phyloP scores from a whole-genome alignment of 1,139 yeast species.

The Torulaspora pretoriensis region DNA sequence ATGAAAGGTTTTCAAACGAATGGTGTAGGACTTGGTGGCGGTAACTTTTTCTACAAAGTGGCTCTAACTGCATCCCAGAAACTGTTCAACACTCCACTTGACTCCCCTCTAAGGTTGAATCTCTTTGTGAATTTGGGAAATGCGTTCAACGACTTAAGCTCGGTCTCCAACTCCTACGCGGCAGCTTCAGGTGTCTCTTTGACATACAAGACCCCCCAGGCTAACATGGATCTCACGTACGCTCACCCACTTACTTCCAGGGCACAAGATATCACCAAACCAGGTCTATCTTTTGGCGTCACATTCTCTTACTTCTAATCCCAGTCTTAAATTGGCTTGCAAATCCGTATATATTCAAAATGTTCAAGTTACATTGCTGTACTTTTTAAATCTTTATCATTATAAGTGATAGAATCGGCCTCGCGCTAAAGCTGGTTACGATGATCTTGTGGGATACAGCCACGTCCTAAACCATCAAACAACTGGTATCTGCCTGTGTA shows the following conservation, averaged over 20 bases:
- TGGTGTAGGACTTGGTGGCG: slow-evolving; percentile 68
- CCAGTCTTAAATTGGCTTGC: neutral
- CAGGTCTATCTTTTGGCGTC: slow-evolving; percentile 36
- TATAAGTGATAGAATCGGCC: neutral
- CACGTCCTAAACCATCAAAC: neutral
- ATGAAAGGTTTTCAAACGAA: slow-evolving; percentile 70
- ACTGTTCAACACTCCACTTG: slow-evolving; percentile 28
- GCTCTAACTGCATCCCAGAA: slow-evolving; percentile 33
- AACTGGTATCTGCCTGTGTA: slow-evolving; percentile 7
- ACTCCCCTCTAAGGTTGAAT: slow-evolving; percentile 35
- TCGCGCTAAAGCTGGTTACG: neutral
- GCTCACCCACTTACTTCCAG: slow-evolving; percentile 35
- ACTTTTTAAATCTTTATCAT: neutral
- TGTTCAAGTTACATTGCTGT: neutral
- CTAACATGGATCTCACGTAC: slow-evolving; percentile 35
- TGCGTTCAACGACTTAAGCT: slow-evolving; percentile 12
- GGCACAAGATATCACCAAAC: slow-evolving; percentile 31
- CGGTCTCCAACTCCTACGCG: slow-evolving; percentile 22
- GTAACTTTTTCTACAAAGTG: slow-evolving; percentile 28
- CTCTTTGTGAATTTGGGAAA: slow-evolving; percentile 29
- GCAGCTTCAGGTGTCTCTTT: slow-evolving; percentile 36
- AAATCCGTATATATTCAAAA: neutral
- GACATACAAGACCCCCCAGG: slow-evolving; percentile 32
- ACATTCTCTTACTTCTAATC: slow-evolving; percentile 30
- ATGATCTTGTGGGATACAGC: neutral